Evolutionary conservation across 2,329 filamentous ascomycete genomes (phyloP).

Genomic region (Botrytis deweyae): DNA sequence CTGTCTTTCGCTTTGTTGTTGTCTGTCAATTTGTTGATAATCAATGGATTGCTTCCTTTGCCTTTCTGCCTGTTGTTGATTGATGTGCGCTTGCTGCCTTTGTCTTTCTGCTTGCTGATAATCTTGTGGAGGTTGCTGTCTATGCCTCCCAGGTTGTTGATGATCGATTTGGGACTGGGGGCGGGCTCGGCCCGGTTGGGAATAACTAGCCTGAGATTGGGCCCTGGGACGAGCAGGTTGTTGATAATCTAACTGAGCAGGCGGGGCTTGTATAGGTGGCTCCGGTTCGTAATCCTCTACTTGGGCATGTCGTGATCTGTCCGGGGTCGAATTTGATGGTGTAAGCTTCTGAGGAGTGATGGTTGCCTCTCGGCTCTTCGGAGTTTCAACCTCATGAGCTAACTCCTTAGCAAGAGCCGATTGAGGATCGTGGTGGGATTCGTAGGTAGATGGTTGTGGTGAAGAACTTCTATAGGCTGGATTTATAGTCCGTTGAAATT

Average conservation of each 20-base stretch:
- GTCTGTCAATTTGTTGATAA: constrained; percentile 19
- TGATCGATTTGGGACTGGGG: constrained; percentile 16
- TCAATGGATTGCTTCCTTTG: constrained; percentile 20
- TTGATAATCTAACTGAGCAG: constrained; percentile 14
- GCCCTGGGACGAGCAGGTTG: constrained; percentile 16
- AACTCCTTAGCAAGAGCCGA: constrained; percentile 70
- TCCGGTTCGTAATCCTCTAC: constrained; percentile 37
- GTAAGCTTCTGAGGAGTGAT: constrained; percentile 51
- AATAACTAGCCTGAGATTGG: constrained; percentile 20
- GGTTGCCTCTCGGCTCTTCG: constrained; percentile 48
- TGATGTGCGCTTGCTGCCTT: constrained; percentile 10
- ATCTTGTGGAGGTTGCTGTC: constrained; percentile 17
- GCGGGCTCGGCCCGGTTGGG: constrained; percentile 12
- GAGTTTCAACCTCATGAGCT: constrained; percentile 51
- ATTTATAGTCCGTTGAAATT: constrained; percentile 94
- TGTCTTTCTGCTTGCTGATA: constrained; percentile 19
- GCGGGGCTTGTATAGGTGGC: constrained; percentile 30
- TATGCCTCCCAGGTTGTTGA: constrained; percentile 19
- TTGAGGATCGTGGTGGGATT: constrained; percentile 87
- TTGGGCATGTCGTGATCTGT: constrained; percentile 27
- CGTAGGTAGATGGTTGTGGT: constrained; percentile 87
- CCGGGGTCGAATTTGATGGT: constrained; percentile 29
- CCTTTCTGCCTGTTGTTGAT: constrained; percentile 17
- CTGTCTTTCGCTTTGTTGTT: constrained; percentile 20
- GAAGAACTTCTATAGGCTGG: constrained; percentile 95